Conservation (phyloP, 495 filamentous ascomycete species). For the Halenospora varia region DNA sequence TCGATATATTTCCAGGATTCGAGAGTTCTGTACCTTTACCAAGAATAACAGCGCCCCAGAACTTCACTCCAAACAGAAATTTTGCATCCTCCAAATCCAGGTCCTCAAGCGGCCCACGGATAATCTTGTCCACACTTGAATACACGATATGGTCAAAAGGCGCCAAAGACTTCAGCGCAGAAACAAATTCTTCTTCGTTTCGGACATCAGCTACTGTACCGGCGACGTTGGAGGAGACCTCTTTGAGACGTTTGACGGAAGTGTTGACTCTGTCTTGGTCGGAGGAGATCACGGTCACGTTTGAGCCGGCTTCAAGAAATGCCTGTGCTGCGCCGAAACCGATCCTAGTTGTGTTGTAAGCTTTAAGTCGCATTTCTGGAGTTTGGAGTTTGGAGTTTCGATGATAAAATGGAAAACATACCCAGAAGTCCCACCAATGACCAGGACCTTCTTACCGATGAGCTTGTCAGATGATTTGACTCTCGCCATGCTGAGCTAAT, state of each 20-base stretch:
- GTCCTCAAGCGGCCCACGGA: constrained; percentile 35
- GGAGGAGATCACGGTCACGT: constrained; percentile 47
- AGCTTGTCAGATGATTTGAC: constrained; percentile 30
- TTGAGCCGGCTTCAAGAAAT: constrained; percentile 40
- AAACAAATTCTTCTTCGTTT: constrained; percentile 32
- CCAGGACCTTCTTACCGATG: constrained; percentile 29
- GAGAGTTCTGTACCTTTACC: constrained; percentile 29
- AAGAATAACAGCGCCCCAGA: constrained; percentile 37
- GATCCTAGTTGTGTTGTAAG: constrained; percentile 29
- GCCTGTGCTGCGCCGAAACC: constrained; percentile 45
- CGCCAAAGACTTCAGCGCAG: constrained; percentile 27
- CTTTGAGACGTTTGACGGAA: constrained; percentile 26
- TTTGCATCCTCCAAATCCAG: constrained; percentile 34
- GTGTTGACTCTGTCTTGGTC: constrained; percentile 28
- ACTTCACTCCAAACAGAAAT: constrained; percentile 40
- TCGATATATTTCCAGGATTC: neutral
- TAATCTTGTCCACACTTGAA: constrained; percentile 40
- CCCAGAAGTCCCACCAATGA: constrained; percentile 35
- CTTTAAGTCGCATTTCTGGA: neutral
- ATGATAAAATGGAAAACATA: constrained; percentile 3
- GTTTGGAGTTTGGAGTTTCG: neutral
- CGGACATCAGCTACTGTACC: constrained; percentile 34
- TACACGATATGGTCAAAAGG: constrained; percentile 41
- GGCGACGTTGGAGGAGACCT: constrained; percentile 10
- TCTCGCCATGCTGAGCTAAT: neutral